phyloP scores from a whole-genome alignment of 2,329 filamentous ascomycete species.

The Alternaria triticina region DNA sequence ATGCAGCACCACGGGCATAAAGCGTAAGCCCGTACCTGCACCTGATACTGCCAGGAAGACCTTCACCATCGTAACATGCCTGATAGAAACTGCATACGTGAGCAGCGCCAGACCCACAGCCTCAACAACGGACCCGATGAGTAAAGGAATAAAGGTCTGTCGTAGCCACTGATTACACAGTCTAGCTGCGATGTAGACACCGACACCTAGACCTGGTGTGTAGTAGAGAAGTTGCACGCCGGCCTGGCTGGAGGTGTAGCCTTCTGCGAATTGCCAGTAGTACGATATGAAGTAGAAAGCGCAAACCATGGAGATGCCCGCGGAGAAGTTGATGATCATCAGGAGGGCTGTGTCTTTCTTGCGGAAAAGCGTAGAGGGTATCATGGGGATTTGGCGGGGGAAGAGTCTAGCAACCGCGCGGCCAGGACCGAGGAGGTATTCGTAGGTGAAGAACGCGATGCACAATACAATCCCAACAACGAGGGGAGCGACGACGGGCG shows the following conservation, averaged over 20 bases:
- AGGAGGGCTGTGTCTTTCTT: slow-evolving; percentile 66
- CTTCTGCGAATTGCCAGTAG: slow-evolving; percentile 70
- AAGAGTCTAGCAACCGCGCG: slow-evolving; percentile 56
- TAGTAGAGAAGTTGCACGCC: slow-evolving; percentile 66
- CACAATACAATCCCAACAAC: slow-evolving; percentile 57
- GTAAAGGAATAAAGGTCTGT: slow-evolving; percentile 66
- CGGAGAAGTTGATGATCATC: slow-evolving; percentile 66
- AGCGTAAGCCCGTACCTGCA: slow-evolving; percentile 67
- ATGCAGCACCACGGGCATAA: slow-evolving; percentile 70
- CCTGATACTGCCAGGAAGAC: slow-evolving; percentile 72
- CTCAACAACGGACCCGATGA: slow-evolving; percentile 57
- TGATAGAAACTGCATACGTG: slow-evolving; percentile 61
- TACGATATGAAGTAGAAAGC: slow-evolving; percentile 73
- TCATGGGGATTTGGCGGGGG: slow-evolving; percentile 66
- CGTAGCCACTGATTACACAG: slow-evolving; percentile 67
- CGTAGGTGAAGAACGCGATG: slow-evolving; percentile 60
- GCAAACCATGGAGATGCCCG: slow-evolving; percentile 61
- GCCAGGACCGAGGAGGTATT: slow-evolving; percentile 61
- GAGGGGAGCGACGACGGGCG: slow-evolving; percentile 62
- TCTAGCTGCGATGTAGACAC: slow-evolving; percentile 64
- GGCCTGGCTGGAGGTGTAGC: slow-evolving; percentile 53
- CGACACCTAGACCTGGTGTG: slow-evolving; percentile 66
- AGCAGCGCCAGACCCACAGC: slow-evolving; percentile 65
- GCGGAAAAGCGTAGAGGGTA: slow-evolving; percentile 65
- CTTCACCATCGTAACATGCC: slow-evolving; percentile 61